Evolutionary conservation across 768 basidiomycete species (phyloP), one percentile per base, ranked within the genome.

Genomic region (Pleurotus djamor): DNA sequence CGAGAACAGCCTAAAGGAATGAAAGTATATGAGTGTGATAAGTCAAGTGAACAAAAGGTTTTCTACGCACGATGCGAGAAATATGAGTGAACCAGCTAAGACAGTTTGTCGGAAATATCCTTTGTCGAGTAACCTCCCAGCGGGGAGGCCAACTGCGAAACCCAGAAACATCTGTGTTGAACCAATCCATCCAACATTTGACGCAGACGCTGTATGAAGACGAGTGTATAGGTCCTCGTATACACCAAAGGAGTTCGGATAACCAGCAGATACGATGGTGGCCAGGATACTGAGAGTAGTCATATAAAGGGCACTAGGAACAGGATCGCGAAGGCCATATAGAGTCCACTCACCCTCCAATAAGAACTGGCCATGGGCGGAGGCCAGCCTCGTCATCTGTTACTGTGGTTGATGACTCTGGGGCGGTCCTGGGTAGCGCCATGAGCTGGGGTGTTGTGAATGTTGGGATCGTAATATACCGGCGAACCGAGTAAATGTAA

Each of bases 81-180:
- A 78, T 5, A 79, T 59, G 5, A 79, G 14, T 3, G 76, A 73
- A 5, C 79, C 79, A 28, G 63, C 66, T 6, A 76, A 72, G 38
- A 78, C 65, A 13, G 78, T 59, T 37, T 74, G 68, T 45, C 74
- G 73, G 59, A 74, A 72, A 52, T 52, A 35, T 38, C 14, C 12
- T 2, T 9, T 8, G 51, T 54, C 49, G 13, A 51, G 13, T 3
- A 48, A 45, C 13, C 34, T 51, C 44, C 13, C 49, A 5, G 49
- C 49, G 7, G 49, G 49, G 34, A 51, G 49, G 10, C 49, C 49
- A 6, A 51, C 16, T 45, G 61, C 33, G 59, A 66, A 64, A 59
- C 71, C 65, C 48, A 74, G 67, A 54, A 69, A 67, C 65, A 79
- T 65, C 67, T 76, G 61, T 67, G 76, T 65, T 60, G 68, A 66